Percentiles rank a stretch among this genome's conserved stretches.
Evolutionary conservation across 331 rosid species (phyloP).

Genomic region (Pyrus hybrid): DNA sequence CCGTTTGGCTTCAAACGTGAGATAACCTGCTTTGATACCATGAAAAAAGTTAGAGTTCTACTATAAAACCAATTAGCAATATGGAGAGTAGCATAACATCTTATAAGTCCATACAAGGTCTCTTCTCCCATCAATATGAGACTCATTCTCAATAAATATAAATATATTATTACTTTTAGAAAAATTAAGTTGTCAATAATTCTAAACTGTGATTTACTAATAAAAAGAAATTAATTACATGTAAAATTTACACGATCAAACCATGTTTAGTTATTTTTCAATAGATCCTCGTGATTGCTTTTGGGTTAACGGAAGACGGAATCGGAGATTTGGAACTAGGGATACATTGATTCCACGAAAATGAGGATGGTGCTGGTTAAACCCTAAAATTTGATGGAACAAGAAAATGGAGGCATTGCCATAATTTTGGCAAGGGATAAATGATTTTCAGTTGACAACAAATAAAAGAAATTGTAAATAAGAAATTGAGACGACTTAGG

Average conservation of each 20-base stretch:
- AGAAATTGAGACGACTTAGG: not conserved
- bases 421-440: not conserved
- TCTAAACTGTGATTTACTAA: not conserved
- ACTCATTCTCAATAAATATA: too few species aligned
- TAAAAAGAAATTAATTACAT: not conserved
- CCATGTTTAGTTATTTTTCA: not conserved
- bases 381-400: not conserved
- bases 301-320: not conserved
- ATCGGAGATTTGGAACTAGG: not conserved
- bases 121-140: fast-evolving
- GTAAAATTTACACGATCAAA: not conserved
- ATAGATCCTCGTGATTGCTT: not conserved
- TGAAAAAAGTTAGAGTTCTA: too few species aligned
- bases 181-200: too few species aligned
- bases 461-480: not conserved
- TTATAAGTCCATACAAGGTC: too few species aligned
- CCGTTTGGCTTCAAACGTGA: too few species aligned
- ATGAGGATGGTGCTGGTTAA: not conserved
- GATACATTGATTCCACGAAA: not conserved
- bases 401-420: not conserved
- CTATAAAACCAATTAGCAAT: too few species aligned
- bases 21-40: too few species aligned
- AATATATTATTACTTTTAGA: too few species aligned
- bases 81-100: too few species aligned
- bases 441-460: not conserved